Evolutionary conservation across 805 yeast genomes (phyloP).

Genomic region (Metschnikowia rubicola): DNA sequence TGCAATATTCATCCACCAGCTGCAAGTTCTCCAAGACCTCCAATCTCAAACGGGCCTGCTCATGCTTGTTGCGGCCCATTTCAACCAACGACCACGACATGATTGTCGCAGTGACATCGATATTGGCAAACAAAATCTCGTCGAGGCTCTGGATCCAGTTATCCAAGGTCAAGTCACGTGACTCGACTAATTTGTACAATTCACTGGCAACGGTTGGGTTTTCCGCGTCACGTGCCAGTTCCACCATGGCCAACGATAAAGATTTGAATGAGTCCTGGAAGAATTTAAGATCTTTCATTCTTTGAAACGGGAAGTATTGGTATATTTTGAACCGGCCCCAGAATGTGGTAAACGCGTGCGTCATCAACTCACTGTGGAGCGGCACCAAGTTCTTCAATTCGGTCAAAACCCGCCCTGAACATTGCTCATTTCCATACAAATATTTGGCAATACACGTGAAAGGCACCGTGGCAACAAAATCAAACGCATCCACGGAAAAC

Average conservation of each 20-base stretch:
- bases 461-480: neutral
- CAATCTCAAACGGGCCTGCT: neutral
- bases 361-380: neutral
- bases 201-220: neutral
- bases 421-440: neutral
- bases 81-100: neutral
- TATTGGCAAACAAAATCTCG: neutral
- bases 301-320: neutral
- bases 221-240: neutral
- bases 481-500: neutral
- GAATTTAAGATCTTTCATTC: neutral
- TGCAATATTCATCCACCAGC: neutral
- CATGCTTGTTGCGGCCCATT: neutral
- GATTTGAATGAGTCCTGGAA: neutral
- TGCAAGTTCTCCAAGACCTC: neutral
- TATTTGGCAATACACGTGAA: neutral
- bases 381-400: neutral
- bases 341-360: neutral
- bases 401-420: neutral
- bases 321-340: neutral
- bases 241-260: neutral
- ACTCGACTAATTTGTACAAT: neutral
- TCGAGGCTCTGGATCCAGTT: neutral
- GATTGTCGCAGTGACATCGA: neutral
- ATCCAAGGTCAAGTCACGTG: neutral